Percentiles rank a stretch among this genome's conserved stretches.
Conservation (phyloP, 305 asterid species). For the Fraxinus albicans region DNA sequence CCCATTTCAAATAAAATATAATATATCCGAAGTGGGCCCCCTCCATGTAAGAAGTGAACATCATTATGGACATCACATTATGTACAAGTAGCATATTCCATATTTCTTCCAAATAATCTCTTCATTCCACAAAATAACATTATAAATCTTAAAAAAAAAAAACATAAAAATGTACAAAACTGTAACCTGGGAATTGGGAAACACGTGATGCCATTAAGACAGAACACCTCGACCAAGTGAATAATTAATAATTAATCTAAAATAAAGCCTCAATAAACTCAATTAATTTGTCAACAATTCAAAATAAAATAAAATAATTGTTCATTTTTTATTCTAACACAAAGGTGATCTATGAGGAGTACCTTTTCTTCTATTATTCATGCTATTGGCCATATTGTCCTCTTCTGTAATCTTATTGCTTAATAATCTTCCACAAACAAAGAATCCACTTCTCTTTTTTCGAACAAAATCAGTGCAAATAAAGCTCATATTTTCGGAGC, state of each 20-base stretch:
- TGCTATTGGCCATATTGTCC: conserved; percentile 69
- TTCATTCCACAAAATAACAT: conserved; percentile 24
- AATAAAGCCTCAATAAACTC: conserved; percentile 43
- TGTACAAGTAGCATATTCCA: too few relatives aligned
- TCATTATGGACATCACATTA: too few relatives aligned
- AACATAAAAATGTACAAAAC: conserved; percentile 37
- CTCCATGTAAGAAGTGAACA: too few relatives aligned
- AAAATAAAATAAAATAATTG: neutral
- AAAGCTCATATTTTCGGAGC: conserved; percentile 57
- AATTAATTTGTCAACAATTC: conserved; percentile 9
- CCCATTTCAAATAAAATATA: too few relatives aligned
- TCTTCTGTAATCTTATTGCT: conserved; percentile 48
- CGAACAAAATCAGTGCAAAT: conserved; percentile 59
- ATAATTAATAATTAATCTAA: conserved; percentile 41
- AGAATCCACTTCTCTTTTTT: conserved; percentile 78
- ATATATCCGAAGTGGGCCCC: too few relatives aligned
- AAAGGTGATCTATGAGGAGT: conserved; percentile 93
- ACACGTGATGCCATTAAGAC: conserved; percentile 96
- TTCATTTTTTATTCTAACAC: conserved; percentile 46
- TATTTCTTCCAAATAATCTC: conserved; percentile 15
- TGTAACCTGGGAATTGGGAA: conserved; percentile 81
- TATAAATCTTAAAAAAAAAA: conserved; percentile 10
- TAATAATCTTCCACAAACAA: conserved; percentile 62
- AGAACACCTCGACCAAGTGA: conserved; percentile 84
- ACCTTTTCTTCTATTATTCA: conserved; percentile 82